Percentiles rank a stretch among this genome's conserved stretches.
Evolutionary conservation across 2,329 filamentous ascomycete genomes (phyloP).

Genomic region (Gliomastix tumulicola): DNA sequence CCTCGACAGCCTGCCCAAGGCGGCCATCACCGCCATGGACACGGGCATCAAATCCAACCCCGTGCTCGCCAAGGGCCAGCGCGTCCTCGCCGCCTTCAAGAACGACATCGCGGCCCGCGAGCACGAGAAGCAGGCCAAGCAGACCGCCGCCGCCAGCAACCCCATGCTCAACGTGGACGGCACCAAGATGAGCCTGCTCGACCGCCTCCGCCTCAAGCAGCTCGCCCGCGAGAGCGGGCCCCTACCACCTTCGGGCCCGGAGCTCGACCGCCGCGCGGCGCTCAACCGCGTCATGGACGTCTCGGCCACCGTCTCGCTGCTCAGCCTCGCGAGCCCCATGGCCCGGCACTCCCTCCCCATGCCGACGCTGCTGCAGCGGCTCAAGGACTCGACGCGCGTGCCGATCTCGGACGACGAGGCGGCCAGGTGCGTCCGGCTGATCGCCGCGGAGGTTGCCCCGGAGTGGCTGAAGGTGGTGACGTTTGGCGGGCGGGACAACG

Average conservation of each 20-base stretch:
- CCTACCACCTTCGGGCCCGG: conserved; percentile 46
- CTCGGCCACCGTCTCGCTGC: conserved; percentile 58
- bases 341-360: conserved; percentile 59
- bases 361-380: conserved; percentile 52
- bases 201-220: conserved; percentile 69
- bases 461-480: conserved; percentile 47
- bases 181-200: conserved; percentile 61
- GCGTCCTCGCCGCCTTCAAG: conserved; percentile 63
- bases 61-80: conserved; percentile 58
- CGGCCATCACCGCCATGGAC: conserved; percentile 22
- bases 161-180: conserved; percentile 32
- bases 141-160: conserved; percentile 19
- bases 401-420: conserved; percentile 48
- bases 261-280: conserved; percentile 56
- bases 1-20: conserved; percentile 34
- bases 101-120: conserved; percentile 48
- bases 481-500: conserved; percentile 47
- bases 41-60: conserved; percentile 39
- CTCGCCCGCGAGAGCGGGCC: conserved; percentile 48
- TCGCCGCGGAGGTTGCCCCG: conserved; percentile 48
- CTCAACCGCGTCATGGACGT: conserved; percentile 64
- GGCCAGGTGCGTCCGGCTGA: conserved; percentile 38
- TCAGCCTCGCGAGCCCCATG: conserved; percentile 44
- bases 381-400: conserved; percentile 59
- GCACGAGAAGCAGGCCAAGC: conserved; percentile 32